Evolutionary conservation across 2,329 filamentous ascomycete genomes (phyloP), one percentile per base, ranked within the genome.

Genomic region (Neofusicoccum sp.): DNA sequence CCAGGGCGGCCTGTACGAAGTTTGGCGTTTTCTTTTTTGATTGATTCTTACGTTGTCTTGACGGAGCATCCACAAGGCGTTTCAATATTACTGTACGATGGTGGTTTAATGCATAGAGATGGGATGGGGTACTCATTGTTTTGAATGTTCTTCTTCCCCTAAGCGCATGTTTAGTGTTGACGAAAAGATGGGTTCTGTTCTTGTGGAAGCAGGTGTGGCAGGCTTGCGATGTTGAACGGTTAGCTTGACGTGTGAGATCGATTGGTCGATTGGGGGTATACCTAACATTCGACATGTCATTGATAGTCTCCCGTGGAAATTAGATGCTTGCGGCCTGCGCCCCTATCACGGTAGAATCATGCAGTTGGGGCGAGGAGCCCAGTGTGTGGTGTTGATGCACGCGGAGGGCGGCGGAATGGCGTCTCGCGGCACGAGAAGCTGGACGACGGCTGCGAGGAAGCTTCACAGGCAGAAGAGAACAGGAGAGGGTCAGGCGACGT

Each of bases 121-220:
- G 38, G 38, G 14, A 56, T 56, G 51, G 51, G 36, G 3, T 56
- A 56, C 16, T 31, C 38, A 56, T 56, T 40, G 36, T 28, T 56
- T 40, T n/a, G 51, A 43, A 20, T 43, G 51, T 56, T 56, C n/a
- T 34, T 56, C 34, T 33, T 28, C 38, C 49, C 51, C 38, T 56
- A 56, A 31, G 51, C 38, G n/a, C 43, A 56, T 33, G 51, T 24
- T 56, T 43, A n/a, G n/a, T 56, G 43, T 43, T 56, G 38, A 56
- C 33, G 51, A 56, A 43, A 54, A 43, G 51, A 56, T 28, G 51
- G 38, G 14, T 56, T 33, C 26, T 43, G 8, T 40, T 56, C n/a
- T 33, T 26, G 7, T 33, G n/a, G 24, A 40, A 6, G 11, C 30
- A 28, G 49, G n/a, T 28, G n/a, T 16, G 16, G 43, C 20, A 26